These are phyloP conservation scores for Neurospora sp. DNA, from an alignment of 2,329 filamentous ascomycete genomes.

Conservation along the genomic window DNA sequence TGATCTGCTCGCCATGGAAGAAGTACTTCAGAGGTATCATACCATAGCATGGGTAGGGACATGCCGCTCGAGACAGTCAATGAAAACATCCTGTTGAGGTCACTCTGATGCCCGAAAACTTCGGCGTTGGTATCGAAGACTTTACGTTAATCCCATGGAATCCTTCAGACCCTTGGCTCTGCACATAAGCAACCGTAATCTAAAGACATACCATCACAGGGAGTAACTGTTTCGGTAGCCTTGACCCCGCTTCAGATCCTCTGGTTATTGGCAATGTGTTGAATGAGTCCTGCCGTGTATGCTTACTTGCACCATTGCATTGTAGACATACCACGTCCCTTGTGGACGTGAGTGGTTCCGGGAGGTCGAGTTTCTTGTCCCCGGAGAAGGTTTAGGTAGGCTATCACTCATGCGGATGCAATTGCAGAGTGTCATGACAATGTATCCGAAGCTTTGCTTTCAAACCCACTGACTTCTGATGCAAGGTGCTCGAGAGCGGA, in stretches of 20 bases:
- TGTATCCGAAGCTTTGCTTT: neutral
- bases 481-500: neutral
- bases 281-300: neutral
- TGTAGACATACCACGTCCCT: neutral
- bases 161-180: neutral
- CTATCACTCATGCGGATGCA: neutral
- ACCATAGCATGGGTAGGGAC: neutral
- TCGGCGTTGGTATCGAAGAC: neutral
- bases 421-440: neutral
- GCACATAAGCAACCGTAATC: neutral
- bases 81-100: neutral
- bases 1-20: neutral
- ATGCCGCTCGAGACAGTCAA: neutral
- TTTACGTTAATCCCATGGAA: neutral
- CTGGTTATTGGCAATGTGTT: neutral
- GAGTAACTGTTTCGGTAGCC: neutral
- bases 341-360: neutral
- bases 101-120: neutral
- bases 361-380: neutral
- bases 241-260: neutral
- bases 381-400: neutral
- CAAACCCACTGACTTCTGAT: neutral
- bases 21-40: neutral
- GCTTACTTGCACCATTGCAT: neutral
- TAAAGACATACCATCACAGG: neutral